Evolutionary conservation across 345 rosid genomes (phyloP), one percentile per base, ranked within the genome.

Genomic region (Euphorbia pulcherrima): DNA sequence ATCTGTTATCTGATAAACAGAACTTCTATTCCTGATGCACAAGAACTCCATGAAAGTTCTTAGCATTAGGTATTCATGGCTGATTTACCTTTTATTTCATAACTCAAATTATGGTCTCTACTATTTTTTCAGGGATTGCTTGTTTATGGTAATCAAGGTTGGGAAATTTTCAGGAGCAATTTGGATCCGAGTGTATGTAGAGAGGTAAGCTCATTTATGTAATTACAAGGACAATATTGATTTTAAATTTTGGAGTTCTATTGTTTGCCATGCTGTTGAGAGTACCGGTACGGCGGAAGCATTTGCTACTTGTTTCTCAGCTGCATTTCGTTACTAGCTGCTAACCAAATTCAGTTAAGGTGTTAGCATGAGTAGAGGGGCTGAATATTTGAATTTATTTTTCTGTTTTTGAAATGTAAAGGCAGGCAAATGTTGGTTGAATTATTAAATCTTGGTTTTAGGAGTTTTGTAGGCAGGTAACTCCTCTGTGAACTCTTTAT

Each of bases 61-160:
- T 68, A 20, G 11, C 20, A 0, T 35, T 64, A 20, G 35, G 26
- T 20, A 44, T 56, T 35, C 26, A 33, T 67, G 9, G 29, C 9
- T 41, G 37, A 67, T 68, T 35, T 58, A 26, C 39, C 39, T 62
- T 72, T 35, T 30, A 18, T 28, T 67, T 41, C 67, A 23, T 60
- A 8, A 67, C 48, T 59, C 73, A 78, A 29, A 58, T 64, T 52
- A 21, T 28, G 44, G 48, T 68, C 60, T 52, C 33, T 73, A 37
- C 57, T 62, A n/a, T 77, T 54, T 28, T 75, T 78, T 44, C 88
- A 91, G 99, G 99, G 97, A n/a, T 75, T 94, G 83, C 90, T 92
- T 71, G 92, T 94, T 68, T 89, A 89, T 77, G 97, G 97, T 61
- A 89, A 86, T 72, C 90, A 86, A 50, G 99, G 97, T 17, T 85